phyloP scores from a whole-genome alignment of 495 filamentous ascomycete genomes.

The Rhypophila decipiens region DNA sequence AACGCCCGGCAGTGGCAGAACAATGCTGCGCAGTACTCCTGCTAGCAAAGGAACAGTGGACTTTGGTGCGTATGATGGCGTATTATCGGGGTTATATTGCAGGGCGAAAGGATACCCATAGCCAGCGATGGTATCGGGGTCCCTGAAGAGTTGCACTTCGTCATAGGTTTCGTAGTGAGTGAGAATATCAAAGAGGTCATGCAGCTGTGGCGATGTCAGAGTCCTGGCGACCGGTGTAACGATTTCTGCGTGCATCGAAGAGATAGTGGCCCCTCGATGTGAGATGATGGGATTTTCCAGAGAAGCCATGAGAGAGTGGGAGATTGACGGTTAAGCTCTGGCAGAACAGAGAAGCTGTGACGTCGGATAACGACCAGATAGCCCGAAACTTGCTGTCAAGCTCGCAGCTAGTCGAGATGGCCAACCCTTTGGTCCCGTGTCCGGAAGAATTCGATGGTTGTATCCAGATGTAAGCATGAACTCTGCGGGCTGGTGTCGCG shows the following conservation, averaged over 20 bases:
- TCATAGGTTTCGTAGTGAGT: slow-evolving; percentile 57
- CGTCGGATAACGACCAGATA: too few relatives aligned
- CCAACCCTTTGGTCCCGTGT: too few relatives aligned
- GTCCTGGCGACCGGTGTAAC: slow-evolving; percentile 4
- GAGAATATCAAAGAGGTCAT: slow-evolving; percentile 60
- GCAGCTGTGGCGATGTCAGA: slow-evolving; percentile 44
- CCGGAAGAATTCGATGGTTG: too few relatives aligned
- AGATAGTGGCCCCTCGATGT: too few relatives aligned
- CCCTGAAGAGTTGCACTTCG: slow-evolving; percentile 56
- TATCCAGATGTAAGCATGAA: too few relatives aligned
- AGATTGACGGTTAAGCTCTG: too few relatives aligned
- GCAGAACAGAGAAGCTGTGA: too few relatives aligned
- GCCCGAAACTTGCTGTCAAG: too few relatives aligned
- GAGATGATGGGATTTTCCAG: too few relatives aligned
- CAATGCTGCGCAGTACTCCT: slow-evolving; percentile 48
- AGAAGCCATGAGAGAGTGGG: too few relatives aligned
- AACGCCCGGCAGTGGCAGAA: slow-evolving; percentile 51
- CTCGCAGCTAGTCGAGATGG: too few relatives aligned
- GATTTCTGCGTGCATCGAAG: neutral
- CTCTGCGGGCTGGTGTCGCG: too few relatives aligned
- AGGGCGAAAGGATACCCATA: slow-evolving; percentile 55
- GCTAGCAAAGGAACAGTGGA: slow-evolving; percentile 54
- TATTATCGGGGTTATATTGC: slow-evolving; percentile 7
- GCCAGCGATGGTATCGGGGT: slow-evolving; percentile 42
- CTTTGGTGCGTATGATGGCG: slow-evolving; percentile 12